Evolutionary conservation across 371 early-diverging fungal genomes (phyloP).

Genomic region (Mortierella sp.): DNA sequence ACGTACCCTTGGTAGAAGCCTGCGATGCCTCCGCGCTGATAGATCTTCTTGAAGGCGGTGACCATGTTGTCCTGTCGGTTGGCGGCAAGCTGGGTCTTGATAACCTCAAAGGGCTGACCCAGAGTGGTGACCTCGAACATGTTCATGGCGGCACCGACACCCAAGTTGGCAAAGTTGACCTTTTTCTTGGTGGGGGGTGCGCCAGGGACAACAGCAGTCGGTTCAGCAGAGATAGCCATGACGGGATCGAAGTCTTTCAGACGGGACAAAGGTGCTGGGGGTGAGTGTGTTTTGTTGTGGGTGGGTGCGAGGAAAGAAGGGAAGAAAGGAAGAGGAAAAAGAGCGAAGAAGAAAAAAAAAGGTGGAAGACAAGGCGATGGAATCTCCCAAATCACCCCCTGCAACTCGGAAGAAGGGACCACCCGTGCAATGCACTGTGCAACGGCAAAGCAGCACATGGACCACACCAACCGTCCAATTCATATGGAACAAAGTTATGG

Average conservation of each 20-base stretch:
- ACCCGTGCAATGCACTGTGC: too few relatives aligned
- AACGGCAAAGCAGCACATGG: neutral
- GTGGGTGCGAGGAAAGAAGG: slow-evolving; percentile 2
- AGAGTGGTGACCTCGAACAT: slow-evolving; percentile 89
- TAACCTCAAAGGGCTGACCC: slow-evolving; percentile 92
- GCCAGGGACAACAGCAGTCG: slow-evolving; percentile 12
- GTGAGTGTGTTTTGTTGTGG: neutral
- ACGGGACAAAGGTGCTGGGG: neutral
- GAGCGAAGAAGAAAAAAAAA: slow-evolving; percentile 7
- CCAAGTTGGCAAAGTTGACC: slow-evolving; percentile 53
- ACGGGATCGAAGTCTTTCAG: neutral
- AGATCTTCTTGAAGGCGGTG: slow-evolving; percentile 71
- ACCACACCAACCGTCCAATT: neutral
- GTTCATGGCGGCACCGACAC: slow-evolving; percentile 63
- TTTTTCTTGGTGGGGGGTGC: slow-evolving; percentile 36
- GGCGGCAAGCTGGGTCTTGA: slow-evolving; percentile 91
- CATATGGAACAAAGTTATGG: slow-evolving; percentile 13
- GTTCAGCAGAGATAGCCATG: slow-evolving; percentile 36
- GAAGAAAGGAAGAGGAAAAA: neutral
- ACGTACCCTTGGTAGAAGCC: slow-evolving; percentile 86
- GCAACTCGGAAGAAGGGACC: too few relatives aligned
- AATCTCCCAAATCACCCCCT: too few relatives aligned
- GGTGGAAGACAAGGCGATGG: neutral
- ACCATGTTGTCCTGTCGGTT: slow-evolving; percentile 80
- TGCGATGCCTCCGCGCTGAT: slow-evolving; percentile 80